Evolutionary conservation across 768 basidiomycete species (phyloP).

Genomic region (Suillus subluteus): DNA sequence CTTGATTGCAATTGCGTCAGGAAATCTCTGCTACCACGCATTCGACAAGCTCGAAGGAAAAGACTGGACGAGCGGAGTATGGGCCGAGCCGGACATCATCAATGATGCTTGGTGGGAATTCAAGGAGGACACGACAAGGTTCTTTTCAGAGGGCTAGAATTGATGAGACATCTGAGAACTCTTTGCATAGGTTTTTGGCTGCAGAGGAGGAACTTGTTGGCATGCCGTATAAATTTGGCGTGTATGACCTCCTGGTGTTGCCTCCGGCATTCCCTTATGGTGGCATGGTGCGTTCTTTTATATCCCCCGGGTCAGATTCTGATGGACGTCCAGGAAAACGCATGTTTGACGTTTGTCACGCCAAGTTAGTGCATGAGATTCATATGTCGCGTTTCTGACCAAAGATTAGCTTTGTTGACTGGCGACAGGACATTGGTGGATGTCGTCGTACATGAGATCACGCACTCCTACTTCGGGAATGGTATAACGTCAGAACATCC

Average conservation of each 20-base stretch:
- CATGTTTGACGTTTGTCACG: constrained; percentile 85
- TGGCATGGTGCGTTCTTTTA: constrained; percentile 62
- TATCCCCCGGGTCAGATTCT: too few relatives aligned
- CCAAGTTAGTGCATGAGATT: constrained; percentile 59
- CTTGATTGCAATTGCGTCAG: constrained; percentile 88
- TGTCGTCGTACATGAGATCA: constrained; percentile 86
- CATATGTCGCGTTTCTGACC: background rate
- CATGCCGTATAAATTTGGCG: constrained; percentile 78
- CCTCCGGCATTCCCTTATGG: constrained; percentile 95
- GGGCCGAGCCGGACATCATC: constrained; percentile 88
- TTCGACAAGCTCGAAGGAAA: constrained; percentile 65
- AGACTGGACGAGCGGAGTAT: constrained; percentile 83
- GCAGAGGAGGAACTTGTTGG: constrained; percentile 76
- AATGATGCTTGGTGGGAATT: constrained; percentile 87
- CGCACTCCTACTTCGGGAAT: constrained; percentile 94
- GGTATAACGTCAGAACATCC: constrained; percentile 66
- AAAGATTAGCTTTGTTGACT: constrained; percentile 67
- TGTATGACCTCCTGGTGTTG: constrained; percentile 87
- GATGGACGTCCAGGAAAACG: constrained; percentile 68
- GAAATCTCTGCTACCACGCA: constrained; percentile 74
- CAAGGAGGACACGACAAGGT: constrained; percentile 82
- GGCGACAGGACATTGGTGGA: constrained; percentile 88
- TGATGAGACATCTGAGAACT: background rate
- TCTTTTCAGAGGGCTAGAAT: constrained; percentile 11
- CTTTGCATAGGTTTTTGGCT: constrained; percentile 62